phyloP scores from a whole-genome alignment of 306 rosid genomes.

The Vigna mungo region DNA sequence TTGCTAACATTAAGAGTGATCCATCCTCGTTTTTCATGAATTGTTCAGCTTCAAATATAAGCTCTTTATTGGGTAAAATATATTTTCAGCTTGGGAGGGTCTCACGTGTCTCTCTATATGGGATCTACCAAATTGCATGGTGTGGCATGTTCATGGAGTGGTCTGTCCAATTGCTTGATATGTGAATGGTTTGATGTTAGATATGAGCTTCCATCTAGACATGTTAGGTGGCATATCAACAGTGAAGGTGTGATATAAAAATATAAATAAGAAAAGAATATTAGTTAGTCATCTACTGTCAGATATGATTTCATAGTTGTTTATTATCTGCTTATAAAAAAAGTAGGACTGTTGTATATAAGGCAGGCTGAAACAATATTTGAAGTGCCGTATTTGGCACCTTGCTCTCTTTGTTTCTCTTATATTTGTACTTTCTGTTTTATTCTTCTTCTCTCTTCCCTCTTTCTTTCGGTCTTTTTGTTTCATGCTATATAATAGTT shows the following conservation, averaged over 20 bases:
- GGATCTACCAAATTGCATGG: neutral
- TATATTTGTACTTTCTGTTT: neutral
- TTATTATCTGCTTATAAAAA: neutral
- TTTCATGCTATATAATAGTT: neutral
- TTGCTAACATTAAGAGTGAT: neutral
- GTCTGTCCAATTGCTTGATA: conserved; percentile 16
- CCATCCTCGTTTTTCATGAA: conserved; percentile 7
- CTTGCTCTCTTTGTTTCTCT: neutral
- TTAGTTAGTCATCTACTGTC: neutral
- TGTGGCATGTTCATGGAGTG: neutral
- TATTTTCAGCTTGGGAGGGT: neutral
- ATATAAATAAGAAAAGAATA: neutral
- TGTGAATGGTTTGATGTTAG: conserved; percentile 20
- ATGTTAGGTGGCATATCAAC: neutral
- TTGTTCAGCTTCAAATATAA: neutral
- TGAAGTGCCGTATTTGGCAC: neutral
- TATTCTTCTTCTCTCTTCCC: neutral
- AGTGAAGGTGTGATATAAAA: conserved; percentile 8
- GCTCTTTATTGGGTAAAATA: neutral
- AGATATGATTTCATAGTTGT: neutral
- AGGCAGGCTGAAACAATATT: neutral
- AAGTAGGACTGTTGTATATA: neutral
- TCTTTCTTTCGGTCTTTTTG: neutral
- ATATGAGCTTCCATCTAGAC: conserved; percentile 13
- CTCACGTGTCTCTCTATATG: neutral